Conservation (phyloP, 345 rosid species). For the Linum usitatissimum region DNA sequence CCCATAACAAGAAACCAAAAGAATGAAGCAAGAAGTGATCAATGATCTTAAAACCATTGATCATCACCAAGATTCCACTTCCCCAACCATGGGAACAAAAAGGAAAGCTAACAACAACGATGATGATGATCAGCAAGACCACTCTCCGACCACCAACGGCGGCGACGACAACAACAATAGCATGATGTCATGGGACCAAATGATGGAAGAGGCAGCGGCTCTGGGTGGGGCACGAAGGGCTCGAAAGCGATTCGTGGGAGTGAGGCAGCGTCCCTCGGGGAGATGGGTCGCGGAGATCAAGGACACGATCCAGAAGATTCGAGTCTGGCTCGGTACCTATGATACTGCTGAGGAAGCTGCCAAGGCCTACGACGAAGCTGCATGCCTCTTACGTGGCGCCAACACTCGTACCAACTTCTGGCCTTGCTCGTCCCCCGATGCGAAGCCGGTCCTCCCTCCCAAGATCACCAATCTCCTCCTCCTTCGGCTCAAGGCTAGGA, state of each 20-base stretch:
- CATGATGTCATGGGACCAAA: constrained; percentile 17
- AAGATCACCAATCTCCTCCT: constrained; percentile 33
- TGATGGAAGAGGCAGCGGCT: constrained; percentile 24
- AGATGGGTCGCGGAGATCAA: constrained; percentile 47
- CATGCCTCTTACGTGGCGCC: constrained; percentile 43
- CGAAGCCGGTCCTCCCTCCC: constrained; percentile 31
- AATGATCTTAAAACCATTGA: background rate
- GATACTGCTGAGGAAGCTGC: constrained; percentile 47
- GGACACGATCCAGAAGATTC: constrained; percentile 43
- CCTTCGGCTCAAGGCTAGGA: constrained; percentile 26
- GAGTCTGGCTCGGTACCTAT: constrained; percentile 42
- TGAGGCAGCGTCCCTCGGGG: constrained; percentile 41
- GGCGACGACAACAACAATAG: background rate
- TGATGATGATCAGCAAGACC: background rate
- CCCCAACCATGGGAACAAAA: too few species aligned
- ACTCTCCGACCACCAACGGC: background rate
- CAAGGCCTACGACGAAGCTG: constrained; percentile 45
- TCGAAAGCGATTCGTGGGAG: constrained; percentile 33
- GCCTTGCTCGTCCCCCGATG: constrained; percentile 22
- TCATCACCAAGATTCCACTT: background rate
- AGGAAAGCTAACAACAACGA: too few species aligned
- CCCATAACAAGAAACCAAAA: constrained; percentile 4
- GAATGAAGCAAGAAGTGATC: constrained; percentile 7
- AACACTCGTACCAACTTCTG: constrained; percentile 42
- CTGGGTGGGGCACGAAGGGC: constrained; percentile 20